Percentiles rank a stretch among this genome's conserved stretches.
These are phyloP conservation scores for Dovyalis caffra DNA, from an alignment of 345 rosid genomes.

Conservation along the genomic window DNA sequence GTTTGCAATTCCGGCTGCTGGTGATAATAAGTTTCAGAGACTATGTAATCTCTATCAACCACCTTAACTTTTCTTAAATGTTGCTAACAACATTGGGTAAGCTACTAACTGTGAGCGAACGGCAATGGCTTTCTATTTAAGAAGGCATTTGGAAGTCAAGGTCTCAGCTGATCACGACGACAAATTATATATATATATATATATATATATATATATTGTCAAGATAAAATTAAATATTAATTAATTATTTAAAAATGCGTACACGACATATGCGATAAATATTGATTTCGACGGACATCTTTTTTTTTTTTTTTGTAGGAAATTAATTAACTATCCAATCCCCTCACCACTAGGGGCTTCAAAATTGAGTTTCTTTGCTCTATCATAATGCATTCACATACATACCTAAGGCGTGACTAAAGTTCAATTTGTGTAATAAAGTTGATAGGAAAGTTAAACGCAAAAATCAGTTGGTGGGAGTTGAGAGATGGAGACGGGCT, in stretches of 20 bases:
- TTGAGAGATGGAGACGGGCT: constrained; percentile 35
- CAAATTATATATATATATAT: background rate
- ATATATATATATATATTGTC: too few relatives aligned
- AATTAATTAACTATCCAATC: background rate
- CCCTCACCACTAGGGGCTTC: background rate
- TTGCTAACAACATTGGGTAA: constrained; percentile 22
- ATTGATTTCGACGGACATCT: background rate
- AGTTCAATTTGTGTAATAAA: constrained; percentile 28
- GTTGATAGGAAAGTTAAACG: constrained; percentile 1
- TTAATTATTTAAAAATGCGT: background rate
- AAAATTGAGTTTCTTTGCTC: background rate
- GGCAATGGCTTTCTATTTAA: constrained; percentile 14
- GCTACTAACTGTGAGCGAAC: constrained; percentile 28
- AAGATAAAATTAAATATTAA: background rate
- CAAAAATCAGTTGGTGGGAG: constrained; percentile 36
- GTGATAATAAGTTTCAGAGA: background rate
- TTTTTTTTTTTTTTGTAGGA: too few relatives aligned
- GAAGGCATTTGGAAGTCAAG: background rate
- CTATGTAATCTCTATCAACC: constrained; percentile 15
- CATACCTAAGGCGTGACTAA: background rate
- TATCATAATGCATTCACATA: too few relatives aligned
- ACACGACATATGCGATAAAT: background rate
- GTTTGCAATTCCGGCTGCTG: background rate
- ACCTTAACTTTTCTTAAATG: constrained; percentile 34
- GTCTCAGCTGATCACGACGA: too few relatives aligned